Evolutionary conservation across 768 basidiomycete species (phyloP), one percentile per base, ranked within the genome.

Genomic region (Tricholoma bakamatsutake): DNA sequence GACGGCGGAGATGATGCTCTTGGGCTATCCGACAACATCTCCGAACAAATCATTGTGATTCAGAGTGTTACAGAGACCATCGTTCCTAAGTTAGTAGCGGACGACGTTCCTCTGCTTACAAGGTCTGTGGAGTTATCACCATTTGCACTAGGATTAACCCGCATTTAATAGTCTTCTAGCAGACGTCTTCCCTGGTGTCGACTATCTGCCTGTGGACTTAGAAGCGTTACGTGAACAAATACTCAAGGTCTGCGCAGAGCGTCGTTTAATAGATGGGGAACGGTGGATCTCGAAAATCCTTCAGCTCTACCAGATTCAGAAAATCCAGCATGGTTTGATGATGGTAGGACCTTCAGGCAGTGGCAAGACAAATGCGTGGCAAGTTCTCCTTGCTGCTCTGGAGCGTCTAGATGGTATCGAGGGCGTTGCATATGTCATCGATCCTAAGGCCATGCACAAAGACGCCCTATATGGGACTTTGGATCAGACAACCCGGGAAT

Each of bases 251-350:
- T 98, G 96, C 71, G 71, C 75, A 6, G 93, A 97, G 70, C 84
- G 85, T 37, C 86, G 93, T 33, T 77, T 98, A n/a, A 80, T 93
- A 21, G 74, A 84, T 48, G 92, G 93, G 17, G 90, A 95, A 46
- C 80, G 82, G 33, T 99, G 97, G 96, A 80, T 94, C 51, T 81
- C 85, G 63, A 99, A 99, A 76, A 96, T 98, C 56, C 79, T 99
- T 12, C 97, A 99, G 67, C 80, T 99, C 4, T 98, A 98, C 70
- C 97, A 98, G 69, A 98, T 99, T 57, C 97, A 99, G 73, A 98
- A 94, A 75, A 99, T 98, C 59, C 96, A 98, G 63, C 97, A 99
- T 70, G 97, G 97, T 71, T 78, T 99, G 40, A 98, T 99, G 97
- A 97, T 99, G 93, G 97, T 99, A 28, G 96, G 97, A 1, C 88